phyloP scores from a whole-genome alignment of 108 stramenopile genomes.

The Nitzschia palea region DNA sequence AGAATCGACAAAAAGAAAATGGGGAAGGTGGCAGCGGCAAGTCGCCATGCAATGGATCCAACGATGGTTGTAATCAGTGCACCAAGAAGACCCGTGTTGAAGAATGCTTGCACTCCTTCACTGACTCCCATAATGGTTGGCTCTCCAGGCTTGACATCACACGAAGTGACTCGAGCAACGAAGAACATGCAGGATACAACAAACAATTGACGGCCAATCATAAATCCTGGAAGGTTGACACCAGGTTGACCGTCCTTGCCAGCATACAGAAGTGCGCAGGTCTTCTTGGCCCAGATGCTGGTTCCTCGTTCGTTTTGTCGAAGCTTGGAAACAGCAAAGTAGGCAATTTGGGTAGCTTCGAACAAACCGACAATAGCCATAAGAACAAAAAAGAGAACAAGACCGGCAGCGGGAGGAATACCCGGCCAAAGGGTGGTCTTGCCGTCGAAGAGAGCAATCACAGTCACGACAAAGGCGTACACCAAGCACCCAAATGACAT shows the following conservation, averaged over 20 bases:
- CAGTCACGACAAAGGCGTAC: conserved; percentile 47
- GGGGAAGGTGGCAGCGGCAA: too few relatives aligned
- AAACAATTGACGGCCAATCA: too few relatives aligned
- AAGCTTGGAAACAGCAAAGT: conserved; percentile 73
- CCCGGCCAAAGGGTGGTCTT: conserved; percentile 61
- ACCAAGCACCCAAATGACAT: conserved; percentile 36
- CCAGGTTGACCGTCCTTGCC: too few relatives aligned
- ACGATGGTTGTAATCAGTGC: too few relatives aligned
- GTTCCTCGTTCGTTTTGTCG: conserved; percentile 37
- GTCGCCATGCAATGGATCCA: too few relatives aligned
- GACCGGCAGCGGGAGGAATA: conserved; percentile 43
- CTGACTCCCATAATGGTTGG: conserved; percentile 58
- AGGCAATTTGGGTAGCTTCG: too few relatives aligned
- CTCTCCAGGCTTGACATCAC: too few relatives aligned
- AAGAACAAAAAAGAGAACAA: conserved; percentile 72
- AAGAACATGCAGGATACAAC: too few relatives aligned
- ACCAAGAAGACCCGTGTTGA: conserved; percentile 66
- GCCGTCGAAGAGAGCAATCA: conserved; percentile 43
- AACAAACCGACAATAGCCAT: conserved; percentile 75
- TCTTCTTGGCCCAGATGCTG: conserved; percentile 35
- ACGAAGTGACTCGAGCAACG: too few relatives aligned
- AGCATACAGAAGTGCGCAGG: too few relatives aligned
- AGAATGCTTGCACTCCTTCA: conserved; percentile 51
- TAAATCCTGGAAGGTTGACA: too few relatives aligned
- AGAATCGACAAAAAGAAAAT: too few relatives aligned